phyloP scores from a whole-genome alignment of 176 grass and related monocot genomes.

The Rhynchospora tenuis region DNA sequence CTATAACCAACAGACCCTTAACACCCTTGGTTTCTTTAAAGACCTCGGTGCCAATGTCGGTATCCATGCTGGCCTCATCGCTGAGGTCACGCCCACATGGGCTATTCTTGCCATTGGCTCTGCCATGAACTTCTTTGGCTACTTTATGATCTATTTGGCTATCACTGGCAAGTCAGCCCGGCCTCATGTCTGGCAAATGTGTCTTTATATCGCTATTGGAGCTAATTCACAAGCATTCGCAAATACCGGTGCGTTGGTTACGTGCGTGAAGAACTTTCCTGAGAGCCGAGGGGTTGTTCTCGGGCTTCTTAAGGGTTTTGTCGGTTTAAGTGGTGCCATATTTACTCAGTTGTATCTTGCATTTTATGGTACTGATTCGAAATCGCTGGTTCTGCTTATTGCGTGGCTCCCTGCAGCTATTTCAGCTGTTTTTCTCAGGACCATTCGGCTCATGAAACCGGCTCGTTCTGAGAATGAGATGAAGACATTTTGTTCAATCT shows the following conservation, averaged over 20 bases:
- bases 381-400: constrained; percentile 57
- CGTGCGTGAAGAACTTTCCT: constrained; percentile 70
- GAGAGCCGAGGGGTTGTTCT: constrained; percentile 60
- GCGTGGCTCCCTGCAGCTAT: constrained; percentile 74
- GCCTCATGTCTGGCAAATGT: constrained; percentile 66
- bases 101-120: constrained; percentile 44
- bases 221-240: constrained; percentile 74
- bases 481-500: constrained; percentile 54
- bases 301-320: constrained; percentile 66
- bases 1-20: constrained; percentile 76
- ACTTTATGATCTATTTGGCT: constrained; percentile 76
- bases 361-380: constrained; percentile 51
- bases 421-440: constrained; percentile 55
- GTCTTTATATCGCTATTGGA: constrained; percentile 61
- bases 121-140: constrained; percentile 62
- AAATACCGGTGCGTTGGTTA: constrained; percentile 64
- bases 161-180: constrained; percentile 29
- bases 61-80: constrained; percentile 50
- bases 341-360: constrained; percentile 79
- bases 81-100: constrained; percentile 59
- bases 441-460: constrained; percentile 56
- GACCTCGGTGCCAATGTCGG: constrained; percentile 71
- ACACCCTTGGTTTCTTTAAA: constrained; percentile 83
- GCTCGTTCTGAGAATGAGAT: constrained; percentile 23
- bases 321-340: constrained; percentile 74